Base-by-base conservation (phyloP, 768 basidiomycete species). In the Tulasnella sp. region DNA sequence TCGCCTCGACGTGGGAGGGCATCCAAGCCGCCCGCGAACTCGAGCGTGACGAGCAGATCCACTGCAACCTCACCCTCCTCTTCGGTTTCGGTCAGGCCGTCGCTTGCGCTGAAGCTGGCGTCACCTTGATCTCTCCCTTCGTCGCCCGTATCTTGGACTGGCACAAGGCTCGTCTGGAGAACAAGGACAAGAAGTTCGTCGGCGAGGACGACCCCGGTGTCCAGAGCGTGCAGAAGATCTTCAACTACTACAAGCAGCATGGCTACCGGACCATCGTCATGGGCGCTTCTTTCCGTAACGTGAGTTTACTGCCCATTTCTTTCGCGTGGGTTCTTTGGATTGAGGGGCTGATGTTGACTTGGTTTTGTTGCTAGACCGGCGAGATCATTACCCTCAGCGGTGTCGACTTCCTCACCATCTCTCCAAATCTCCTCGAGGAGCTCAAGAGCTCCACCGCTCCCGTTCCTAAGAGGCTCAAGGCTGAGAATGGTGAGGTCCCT, bases 261-360 rank as follows among this genome's bases (percentile, higher is more conserved):
- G 90, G 90, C 80, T 99, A 99, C 91, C 95, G 96, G 84, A 99
- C 98, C 83, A 98, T 99, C 87, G 97, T 99, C 86, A 98, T 99
- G 98, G 98, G 97, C 85, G 98, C 98, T 80, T 97, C 96, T 42
- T 98, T 99, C 96, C 94, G 98, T 85, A 99, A 98, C 89, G 92
- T 96, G 83, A 79, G 93, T 88, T 34, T 3, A 24, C 46, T 34
- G 62, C 75, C 8, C 52, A 16, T 76, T 39, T 19, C 75, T 1
- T 44, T 14, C 40, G 36, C 75, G n/a, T 73, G 34, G 14, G 1
- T 27, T 44, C 44, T 44, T 6, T n/a, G n/a, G 42, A 38, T 78
- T 77, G 39, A 44, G 21, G 62, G 74, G 80, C 7, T 77, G 71
- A 39, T 78, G 77, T 75, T 82, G 52, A n/a, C 52, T 24, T 21